Evolutionary conservation across 2,329 filamentous ascomycete genomes (phyloP).

Genomic region (Colletotrichum musae): DNA sequence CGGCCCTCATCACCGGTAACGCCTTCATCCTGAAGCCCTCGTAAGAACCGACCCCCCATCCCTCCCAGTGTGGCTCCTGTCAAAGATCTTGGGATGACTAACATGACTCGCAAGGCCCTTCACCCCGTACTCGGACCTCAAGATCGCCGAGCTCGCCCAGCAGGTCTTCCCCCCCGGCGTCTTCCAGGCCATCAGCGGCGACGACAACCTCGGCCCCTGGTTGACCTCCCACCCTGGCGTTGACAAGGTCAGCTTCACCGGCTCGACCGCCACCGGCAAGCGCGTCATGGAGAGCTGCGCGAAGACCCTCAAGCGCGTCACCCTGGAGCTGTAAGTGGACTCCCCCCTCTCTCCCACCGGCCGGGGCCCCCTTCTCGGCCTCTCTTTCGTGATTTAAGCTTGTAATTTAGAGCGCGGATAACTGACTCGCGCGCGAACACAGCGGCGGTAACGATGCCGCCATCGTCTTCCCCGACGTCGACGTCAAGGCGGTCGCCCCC

Average conservation of each 20-base stretch:
- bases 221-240: conserved; percentile 72
- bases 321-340: conserved; percentile 64
- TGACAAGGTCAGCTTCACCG: conserved; percentile 76
- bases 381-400: conserved; percentile 3
- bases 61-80: neutral
- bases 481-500: conserved; percentile 56
- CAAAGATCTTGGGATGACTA: neutral
- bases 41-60: conserved; percentile 1
- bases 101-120: conserved; percentile 56
- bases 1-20: conserved; percentile 72
- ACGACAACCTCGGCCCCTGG: conserved; percentile 72
- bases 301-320: conserved; percentile 72
- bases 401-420: neutral
- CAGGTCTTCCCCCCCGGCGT: conserved; percentile 74
- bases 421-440: conserved; percentile 16
- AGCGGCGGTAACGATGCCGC: conserved; percentile 72
- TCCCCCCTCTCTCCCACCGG: conserved; percentile 39
- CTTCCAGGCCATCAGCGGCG: conserved; percentile 73
- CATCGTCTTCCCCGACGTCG: conserved; percentile 72
- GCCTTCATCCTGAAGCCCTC: conserved; percentile 71
- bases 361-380: no score
- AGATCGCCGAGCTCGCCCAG: conserved; percentile 71
- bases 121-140: conserved; percentile 71
- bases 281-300: conserved; percentile 70
- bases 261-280: conserved; percentile 73